Conservation (phyloP, 2,329 filamentous ascomycete genomes). For the Monosporascus sp. region DNA sequence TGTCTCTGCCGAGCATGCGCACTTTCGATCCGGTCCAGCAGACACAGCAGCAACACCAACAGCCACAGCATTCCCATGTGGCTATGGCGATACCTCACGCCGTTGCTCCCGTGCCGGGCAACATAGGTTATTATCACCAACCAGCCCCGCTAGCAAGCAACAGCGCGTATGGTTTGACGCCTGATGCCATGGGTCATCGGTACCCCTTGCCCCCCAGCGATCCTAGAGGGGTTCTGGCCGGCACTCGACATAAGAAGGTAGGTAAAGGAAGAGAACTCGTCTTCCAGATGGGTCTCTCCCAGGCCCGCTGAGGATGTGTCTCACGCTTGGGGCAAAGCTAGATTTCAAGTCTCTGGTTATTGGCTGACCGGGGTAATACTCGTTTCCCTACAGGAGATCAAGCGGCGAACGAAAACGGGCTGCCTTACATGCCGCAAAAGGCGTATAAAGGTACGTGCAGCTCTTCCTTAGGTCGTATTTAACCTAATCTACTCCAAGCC, state of each 20-base stretch:
- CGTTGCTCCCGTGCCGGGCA: constrained; percentile 30
- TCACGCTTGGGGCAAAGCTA: constrained; percentile 2
- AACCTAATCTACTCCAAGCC: too few relatives aligned
- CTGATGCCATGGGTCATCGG: constrained; percentile 37
- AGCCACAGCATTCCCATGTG: constrained; percentile 28
- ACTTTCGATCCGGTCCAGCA: constrained; percentile 34
- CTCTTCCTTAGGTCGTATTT: too few relatives aligned
- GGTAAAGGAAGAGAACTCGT: not conserved
- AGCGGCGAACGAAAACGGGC: constrained; percentile 58
- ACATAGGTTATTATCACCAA: constrained; percentile 40
- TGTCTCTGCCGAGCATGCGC: constrained; percentile 38
- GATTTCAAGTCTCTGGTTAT: constrained; percentile 2
- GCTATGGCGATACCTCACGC: constrained; percentile 31
- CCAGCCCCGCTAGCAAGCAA: constrained; percentile 27
- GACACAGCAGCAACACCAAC: constrained; percentile 16
- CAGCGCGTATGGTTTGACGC: constrained; percentile 38
- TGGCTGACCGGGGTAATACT: constrained; percentile 20
- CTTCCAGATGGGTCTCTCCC: constrained; percentile 1
- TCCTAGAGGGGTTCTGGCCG: constrained; percentile 40
- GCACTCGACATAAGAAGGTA: constrained; percentile 55
- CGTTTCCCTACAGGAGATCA: constrained; percentile 48
- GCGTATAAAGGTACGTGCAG: constrained; percentile 52
- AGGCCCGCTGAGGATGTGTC: not conserved
- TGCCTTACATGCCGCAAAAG: constrained; percentile 58
- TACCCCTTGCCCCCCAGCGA: constrained; percentile 45